Percentiles rank a stretch among this genome's conserved stretches.
Conservation (phyloP, 495 filamentous ascomycete genomes). For the Staphylotrichum longicolle region DNA sequence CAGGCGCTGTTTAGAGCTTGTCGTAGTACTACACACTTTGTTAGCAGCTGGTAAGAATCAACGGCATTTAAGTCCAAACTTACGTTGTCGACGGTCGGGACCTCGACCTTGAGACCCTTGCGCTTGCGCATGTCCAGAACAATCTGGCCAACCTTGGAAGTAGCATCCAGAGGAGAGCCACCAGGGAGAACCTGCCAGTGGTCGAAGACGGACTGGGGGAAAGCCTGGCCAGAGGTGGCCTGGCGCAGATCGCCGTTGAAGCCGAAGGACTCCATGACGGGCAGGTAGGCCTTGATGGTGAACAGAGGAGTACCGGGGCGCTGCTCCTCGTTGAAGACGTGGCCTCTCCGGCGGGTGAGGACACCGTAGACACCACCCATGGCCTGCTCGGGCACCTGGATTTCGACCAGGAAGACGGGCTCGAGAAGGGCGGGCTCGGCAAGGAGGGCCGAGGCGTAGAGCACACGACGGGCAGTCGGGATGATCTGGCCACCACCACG, state of each 20-base stretch:
- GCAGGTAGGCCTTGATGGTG: constrained; percentile 99
- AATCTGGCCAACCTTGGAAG: constrained; percentile 80
- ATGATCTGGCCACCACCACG: constrained; percentile 99
- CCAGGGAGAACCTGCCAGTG: constrained; percentile 95
- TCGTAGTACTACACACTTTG: constrained; percentile 80
- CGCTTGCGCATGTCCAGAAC: constrained; percentile 92
- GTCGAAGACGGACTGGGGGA: constrained; percentile 98
- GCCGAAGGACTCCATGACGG: constrained; percentile 99
- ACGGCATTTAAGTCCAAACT: constrained; percentile 45
- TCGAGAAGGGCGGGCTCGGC: constrained; percentile 88
- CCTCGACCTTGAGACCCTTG: constrained; percentile 97
- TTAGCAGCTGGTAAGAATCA: constrained; percentile 50
- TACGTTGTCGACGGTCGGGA: constrained; percentile 90
- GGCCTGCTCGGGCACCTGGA: constrained; percentile 96
- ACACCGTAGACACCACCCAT: constrained; percentile 99
- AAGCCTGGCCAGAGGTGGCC: constrained; percentile 92
- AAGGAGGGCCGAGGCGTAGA: constrained; percentile 89
- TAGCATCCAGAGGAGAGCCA: constrained; percentile 85
- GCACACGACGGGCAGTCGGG: constrained; percentile 94
- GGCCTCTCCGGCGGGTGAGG: constrained; percentile 94
- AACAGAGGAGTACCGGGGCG: constrained; percentile 97
- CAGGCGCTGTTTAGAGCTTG: constrained; percentile 74
- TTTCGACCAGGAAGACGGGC: constrained; percentile 98
- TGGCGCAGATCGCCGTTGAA: constrained; percentile 97
- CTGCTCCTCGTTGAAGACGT: constrained; percentile 98